Percentiles rank a stretch among this genome's conserved stretches.
Evolutionary conservation across 192 early-diverging fungal genomes (phyloP).

Genomic region (Coemansia sp.): DNA sequence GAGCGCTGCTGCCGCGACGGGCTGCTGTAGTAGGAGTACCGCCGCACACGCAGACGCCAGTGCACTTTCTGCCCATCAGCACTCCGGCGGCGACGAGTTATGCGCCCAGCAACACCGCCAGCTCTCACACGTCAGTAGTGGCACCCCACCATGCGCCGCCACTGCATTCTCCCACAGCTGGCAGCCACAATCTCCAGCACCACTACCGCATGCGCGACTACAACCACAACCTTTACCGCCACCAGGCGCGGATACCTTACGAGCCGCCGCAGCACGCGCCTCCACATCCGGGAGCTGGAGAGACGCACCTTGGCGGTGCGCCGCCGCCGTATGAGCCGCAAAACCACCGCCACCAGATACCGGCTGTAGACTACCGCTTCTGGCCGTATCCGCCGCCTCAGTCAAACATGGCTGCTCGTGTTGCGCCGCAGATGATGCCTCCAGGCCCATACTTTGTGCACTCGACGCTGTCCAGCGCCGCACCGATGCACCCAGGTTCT

Average conservation of each 20-base stretch:
- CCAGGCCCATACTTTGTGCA: background rate
- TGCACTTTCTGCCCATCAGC: background rate
- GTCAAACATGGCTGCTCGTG: background rate
- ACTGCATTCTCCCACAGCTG: background rate
- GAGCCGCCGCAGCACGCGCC: conserved; percentile 3
- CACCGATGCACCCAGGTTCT: background rate
- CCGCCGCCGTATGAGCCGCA: conserved; percentile 9
- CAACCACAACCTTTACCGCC: conserved; percentile 9
- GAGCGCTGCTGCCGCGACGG: background rate
- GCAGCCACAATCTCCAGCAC: conserved; percentile 6
- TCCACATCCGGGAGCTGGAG: background rate
- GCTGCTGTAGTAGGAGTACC: background rate
- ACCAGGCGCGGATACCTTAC: background rate
- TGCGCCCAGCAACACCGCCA: background rate
- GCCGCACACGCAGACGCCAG: conserved; percentile 4
- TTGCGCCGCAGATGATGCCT: background rate
- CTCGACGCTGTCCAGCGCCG: background rate
- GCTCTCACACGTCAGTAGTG: background rate
- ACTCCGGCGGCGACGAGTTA: background rate
- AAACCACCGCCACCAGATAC: conserved; percentile 18
- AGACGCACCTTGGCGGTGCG: conserved; percentile 3
- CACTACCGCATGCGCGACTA: conserved; percentile 7
- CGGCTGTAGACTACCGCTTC: conserved; percentile 35
- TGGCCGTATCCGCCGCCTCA: conserved; percentile 47
- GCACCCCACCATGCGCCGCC: background rate